Evolutionary conservation across 2,329 filamentous ascomycete species (phyloP).

Genomic region (Dactylellina cionopaga): DNA sequence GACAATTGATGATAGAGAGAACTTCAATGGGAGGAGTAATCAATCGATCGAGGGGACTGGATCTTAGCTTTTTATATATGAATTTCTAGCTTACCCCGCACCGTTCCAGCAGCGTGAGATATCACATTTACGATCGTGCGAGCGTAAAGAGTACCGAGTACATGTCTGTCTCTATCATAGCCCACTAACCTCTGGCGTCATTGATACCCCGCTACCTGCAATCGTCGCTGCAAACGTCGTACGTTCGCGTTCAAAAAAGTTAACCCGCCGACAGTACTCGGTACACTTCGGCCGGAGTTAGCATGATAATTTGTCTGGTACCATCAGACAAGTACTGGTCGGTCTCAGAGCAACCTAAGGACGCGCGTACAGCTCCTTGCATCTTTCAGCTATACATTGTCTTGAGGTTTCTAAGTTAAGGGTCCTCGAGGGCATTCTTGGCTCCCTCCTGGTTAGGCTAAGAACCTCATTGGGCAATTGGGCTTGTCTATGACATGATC

Average conservation of each 20-base stretch:
- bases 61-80: slow-evolving; percentile 23
- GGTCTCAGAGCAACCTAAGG: neutral
- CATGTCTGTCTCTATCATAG: neutral
- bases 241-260: slow-evolving; percentile 13
- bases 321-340: too few species aligned
- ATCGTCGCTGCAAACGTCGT: neutral
- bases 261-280: too few species aligned
- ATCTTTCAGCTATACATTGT: neutral
- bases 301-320: neutral
- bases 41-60: too few species aligned
- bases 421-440: slow-evolving; percentile 18
- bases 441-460: neutral
- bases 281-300: slow-evolving; percentile 19
- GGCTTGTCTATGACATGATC: slow-evolving; percentile 1
- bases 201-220: neutral
- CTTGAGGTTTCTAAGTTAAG: slow-evolving; percentile 10
- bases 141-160: neutral
- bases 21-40: neutral
- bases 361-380: slow-evolving; percentile 29
- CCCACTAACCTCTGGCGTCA: slow-evolving; percentile 15
- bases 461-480: neutral
- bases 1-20: neutral
- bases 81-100: slow-evolving; percentile 11
- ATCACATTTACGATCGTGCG: neutral
- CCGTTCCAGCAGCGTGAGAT: neutral